phyloP scores from a whole-genome alignment of 192 early-diverging fungal genomes.

The Diversispora epigaea region DNA sequence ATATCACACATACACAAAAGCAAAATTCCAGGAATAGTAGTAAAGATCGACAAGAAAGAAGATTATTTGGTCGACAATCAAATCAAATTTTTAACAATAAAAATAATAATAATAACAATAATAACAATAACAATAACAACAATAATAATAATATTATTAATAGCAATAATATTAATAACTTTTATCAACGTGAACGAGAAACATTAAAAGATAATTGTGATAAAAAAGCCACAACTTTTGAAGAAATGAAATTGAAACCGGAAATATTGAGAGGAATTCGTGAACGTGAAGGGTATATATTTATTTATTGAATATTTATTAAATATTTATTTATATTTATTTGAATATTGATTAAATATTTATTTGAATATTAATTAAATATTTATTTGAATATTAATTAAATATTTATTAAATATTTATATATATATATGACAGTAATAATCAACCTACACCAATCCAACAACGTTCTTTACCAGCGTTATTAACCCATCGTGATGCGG shows the following conservation, averaged over 20 bases:
- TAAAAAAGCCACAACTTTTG: conserved; percentile 3
- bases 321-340: not conserved
- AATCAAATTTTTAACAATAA: not conserved
- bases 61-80: not conserved
- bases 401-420: not conserved
- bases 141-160: not conserved
- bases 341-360: not conserved
- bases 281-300: not conserved
- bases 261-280: conserved; percentile 17
- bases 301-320: not conserved
- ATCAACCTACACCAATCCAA: conserved; percentile 19
- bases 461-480: conserved; percentile 13
- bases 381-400: not conserved
- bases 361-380: not conserved
- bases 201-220: conserved; percentile 23
- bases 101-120: not conserved
- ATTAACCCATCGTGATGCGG: not conserved
- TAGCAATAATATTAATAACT: not conserved
- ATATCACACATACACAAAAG: not conserved
- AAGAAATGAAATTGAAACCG: conserved; percentile 23
- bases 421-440: not conserved
- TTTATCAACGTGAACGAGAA: conserved; percentile 14
- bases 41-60: not conserved
- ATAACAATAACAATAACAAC: not conserved
- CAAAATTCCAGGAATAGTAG: not conserved